Conservation (phyloP, 225 moss, liverwort and hornwort species). For the Lunularia cruciata region DNA sequence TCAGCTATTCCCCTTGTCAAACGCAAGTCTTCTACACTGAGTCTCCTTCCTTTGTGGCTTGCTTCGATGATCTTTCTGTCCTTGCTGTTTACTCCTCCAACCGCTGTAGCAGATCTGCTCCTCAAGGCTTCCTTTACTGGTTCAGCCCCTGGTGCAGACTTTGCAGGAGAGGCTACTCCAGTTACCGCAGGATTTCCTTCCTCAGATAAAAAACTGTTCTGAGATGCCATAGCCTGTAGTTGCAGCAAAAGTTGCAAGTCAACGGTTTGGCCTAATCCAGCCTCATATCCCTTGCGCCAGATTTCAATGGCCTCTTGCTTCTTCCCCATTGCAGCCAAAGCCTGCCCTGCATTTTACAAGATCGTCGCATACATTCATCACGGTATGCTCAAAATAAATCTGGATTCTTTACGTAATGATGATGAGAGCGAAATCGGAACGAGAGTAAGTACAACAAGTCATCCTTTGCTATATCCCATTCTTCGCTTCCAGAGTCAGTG, state of each 20-base stretch:
- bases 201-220: background rate
- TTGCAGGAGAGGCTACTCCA: background rate
- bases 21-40: constrained; percentile 14
- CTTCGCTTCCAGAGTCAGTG: too few species aligned
- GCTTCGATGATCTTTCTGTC: constrained; percentile 5
- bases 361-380: too few species aligned
- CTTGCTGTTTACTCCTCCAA: constrained; percentile 12
- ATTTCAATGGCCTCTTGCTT: constrained; percentile 61
- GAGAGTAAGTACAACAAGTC: too few species aligned
- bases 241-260: constrained; percentile 73
- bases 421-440: too few species aligned
- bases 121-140: constrained; percentile 18
- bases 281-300: constrained; percentile 71
- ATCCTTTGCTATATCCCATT: too few species aligned
- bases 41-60: background rate
- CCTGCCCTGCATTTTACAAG: constrained; percentile 54
- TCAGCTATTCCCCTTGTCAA: constrained; percentile 33
- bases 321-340: constrained; percentile 70
- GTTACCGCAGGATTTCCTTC: background rate
- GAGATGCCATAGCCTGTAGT: constrained; percentile 60
- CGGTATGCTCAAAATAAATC: too few species aligned
- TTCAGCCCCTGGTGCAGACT: constrained; percentile 31
- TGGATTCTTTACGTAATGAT: too few species aligned
- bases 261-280: constrained; percentile 61
- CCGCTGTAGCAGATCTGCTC: constrained; percentile 43